Conservation (phyloP, 805 yeast genomes). For the Hanseniaspora occidentalis region DNA sequence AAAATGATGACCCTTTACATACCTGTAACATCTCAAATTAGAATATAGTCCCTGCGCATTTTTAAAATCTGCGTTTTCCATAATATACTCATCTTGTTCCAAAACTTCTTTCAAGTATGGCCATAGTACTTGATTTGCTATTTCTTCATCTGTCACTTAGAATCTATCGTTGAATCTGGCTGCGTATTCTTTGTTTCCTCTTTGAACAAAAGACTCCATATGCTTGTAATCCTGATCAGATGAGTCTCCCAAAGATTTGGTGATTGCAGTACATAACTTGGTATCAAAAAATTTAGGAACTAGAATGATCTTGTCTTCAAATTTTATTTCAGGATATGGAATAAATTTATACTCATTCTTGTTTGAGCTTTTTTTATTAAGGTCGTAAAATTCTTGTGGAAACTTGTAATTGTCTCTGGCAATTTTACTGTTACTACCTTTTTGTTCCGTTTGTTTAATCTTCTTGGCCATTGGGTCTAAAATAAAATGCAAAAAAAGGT, state of each 20-base stretch:
- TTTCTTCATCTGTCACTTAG: conserved; percentile 25
- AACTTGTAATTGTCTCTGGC: too few relatives aligned
- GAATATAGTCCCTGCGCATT: conserved; percentile 40
- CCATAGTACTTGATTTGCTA: conserved; percentile 32
- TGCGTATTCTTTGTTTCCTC: conserved; percentile 33
- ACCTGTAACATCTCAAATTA: conserved; percentile 43
- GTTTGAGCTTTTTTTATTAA: not conserved
- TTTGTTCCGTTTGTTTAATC: not conserved
- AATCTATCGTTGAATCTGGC: conserved; percentile 44
- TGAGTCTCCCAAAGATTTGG: conserved; percentile 1
- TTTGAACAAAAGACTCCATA: conserved; percentile 6
- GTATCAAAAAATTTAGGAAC: conserved; percentile 6
- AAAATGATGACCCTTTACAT: conserved; percentile 43
- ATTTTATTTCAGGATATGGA: conserved; percentile 5
- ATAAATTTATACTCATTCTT: conserved; percentile 5
- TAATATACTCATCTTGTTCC: conserved; percentile 19
- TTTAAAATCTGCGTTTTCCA: conserved; percentile 23
- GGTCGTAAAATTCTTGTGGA: not conserved
- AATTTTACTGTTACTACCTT: too few relatives aligned
- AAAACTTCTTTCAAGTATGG: conserved; percentile 25
- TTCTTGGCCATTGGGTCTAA: not conserved
- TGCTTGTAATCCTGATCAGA: conserved; percentile 1
- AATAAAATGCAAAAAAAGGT: too few relatives aligned
- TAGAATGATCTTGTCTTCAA: conserved; percentile 8
- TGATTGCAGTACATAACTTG: conserved; percentile 2